Evolutionary conservation across 2,329 filamentous ascomycete genomes (phyloP).

Genomic region (Microcyclospora pomicola): DNA sequence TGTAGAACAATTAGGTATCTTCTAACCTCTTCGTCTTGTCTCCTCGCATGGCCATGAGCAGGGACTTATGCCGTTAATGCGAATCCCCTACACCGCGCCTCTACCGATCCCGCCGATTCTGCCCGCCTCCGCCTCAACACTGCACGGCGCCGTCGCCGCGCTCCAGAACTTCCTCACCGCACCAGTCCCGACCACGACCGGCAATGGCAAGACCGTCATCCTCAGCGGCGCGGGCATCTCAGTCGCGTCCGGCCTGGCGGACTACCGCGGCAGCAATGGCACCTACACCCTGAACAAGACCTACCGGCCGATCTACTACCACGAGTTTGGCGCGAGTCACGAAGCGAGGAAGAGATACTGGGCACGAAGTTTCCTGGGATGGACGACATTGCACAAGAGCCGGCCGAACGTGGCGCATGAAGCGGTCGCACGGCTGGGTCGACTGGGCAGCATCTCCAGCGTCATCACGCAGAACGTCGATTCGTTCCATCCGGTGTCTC

Average conservation of each 20-base stretch:
- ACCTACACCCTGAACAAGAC: conserved; percentile 86
- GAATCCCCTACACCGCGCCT: conserved; percentile 81
- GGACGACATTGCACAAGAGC: conserved; percentile 69
- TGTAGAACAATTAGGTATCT: too few species aligned
- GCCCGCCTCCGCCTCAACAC: conserved; percentile 55
- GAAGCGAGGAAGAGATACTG: conserved; percentile 86
- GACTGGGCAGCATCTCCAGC: conserved; percentile 55
- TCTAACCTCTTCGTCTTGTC: too few species aligned
- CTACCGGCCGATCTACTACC: conserved; percentile 83
- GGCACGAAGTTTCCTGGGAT: conserved; percentile 88
- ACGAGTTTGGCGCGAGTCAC: conserved; percentile 73
- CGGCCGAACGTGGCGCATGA: conserved; percentile 66
- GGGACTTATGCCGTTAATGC: conserved; percentile 42
- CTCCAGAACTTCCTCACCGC: conserved; percentile 62
- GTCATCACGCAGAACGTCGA: conserved; percentile 97
- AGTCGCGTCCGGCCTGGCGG: conserved; percentile 80
- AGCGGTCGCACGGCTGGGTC: conserved; percentile 58
- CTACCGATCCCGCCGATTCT: conserved; percentile 62
- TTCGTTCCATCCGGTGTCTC: conserved; percentile 71
- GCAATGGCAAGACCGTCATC: conserved; percentile 47
- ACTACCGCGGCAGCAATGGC: conserved; percentile 80
- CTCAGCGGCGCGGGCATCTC: conserved; percentile 82
- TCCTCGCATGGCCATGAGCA: too few species aligned
- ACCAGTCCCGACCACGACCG: conserved; percentile 31
- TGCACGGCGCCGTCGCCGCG: conserved; percentile 61